A percentile compares a stretch with the other conserved stretches of the same genome.
phyloP scores from a whole-genome alignment of 1,139 yeast genomes.

The Debaryomyces sp. region DNA sequence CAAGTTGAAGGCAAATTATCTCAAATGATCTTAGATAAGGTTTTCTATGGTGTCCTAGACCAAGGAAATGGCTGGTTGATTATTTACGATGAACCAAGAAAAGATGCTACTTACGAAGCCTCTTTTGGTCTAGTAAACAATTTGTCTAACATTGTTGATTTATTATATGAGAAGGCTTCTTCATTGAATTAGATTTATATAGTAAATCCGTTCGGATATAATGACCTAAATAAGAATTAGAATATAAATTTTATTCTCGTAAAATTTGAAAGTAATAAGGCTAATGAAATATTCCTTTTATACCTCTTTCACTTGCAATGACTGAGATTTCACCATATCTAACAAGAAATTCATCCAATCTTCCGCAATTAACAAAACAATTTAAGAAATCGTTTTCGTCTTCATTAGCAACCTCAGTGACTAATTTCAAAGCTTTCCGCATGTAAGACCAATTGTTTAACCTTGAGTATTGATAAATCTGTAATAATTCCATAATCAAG shows the following conservation, averaged over 20 bases:
- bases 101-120: conserved; percentile 87
- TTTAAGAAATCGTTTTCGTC: conserved; percentile 41
- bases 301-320: conserved; percentile 44
- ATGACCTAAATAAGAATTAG: conserved; percentile 1
- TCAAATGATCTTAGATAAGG: conserved; percentile 95
- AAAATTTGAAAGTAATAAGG: background rate
- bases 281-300: conserved; percentile 34
- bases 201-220: background rate
- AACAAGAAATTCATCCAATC: conserved; percentile 61
- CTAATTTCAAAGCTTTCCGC: conserved; percentile 57
- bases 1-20: conserved; percentile 94
- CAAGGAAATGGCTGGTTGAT: conserved; percentile 99
- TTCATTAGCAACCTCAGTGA: conserved; percentile 52
- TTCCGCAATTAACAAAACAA: conserved; percentile 63
- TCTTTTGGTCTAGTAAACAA: conserved; percentile 86
- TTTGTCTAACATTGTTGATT: conserved; percentile 86
- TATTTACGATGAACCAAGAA: conserved; percentile 85
- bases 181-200: conserved; percentile 51
- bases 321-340: conserved; percentile 61
- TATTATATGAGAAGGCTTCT: conserved; percentile 91
- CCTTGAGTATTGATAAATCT: conserved; percentile 51
- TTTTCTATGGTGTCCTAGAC: conserved; percentile 92
- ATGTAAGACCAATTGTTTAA: conserved; percentile 43
- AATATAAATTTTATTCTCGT: background rate
- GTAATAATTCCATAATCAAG: conserved; percentile 63